Percentiles rank a stretch among this genome's conserved stretches.
These are phyloP conservation scores for Alternaria viburni DNA, from an alignment of 2,329 filamentous ascomycete species.

Conservation along the genomic window DNA sequence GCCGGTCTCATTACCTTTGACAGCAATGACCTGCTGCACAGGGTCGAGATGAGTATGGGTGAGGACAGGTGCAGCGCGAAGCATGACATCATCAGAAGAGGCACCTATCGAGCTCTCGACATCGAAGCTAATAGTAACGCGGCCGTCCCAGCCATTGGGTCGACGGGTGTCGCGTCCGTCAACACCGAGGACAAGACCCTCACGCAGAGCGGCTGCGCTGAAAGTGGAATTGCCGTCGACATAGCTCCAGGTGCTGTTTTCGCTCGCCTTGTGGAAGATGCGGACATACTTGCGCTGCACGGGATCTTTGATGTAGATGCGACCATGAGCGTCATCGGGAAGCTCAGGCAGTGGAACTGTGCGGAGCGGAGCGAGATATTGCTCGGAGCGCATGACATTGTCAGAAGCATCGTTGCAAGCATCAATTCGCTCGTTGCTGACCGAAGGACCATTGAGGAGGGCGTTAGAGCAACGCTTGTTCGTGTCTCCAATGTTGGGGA, in stretches of 20 bases:
- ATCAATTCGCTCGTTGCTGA: constrained; percentile 34
- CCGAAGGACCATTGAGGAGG: background rate
- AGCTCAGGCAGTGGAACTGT: constrained; percentile 31
- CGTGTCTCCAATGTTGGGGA: constrained; percentile 49
- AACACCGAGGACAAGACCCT: constrained; percentile 46
- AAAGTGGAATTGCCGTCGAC: constrained; percentile 29
- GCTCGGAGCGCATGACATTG: constrained; percentile 38
- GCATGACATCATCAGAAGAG: constrained; percentile 34
- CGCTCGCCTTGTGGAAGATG: constrained; percentile 5
- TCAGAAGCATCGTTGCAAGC: constrained; percentile 49
- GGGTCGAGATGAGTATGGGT: constrained; percentile 47
- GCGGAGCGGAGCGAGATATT: constrained; percentile 43
- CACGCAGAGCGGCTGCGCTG: constrained; percentile 28
- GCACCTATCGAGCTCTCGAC: constrained; percentile 27
- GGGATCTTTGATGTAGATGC: constrained; percentile 3
- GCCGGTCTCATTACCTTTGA: constrained; percentile 8
- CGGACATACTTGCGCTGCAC: constrained; percentile 7
- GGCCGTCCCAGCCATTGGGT: constrained; percentile 17
- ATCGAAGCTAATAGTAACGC: constrained; percentile 28
- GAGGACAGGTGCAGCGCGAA: constrained; percentile 34
- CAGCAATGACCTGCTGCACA: constrained; percentile 35
- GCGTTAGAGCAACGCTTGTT: constrained; percentile 35
- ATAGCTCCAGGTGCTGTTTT: constrained; percentile 2
- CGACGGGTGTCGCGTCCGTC: constrained; percentile 41
- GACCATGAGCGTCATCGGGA: background rate